Conservation (phyloP, 2,329 filamentous ascomycete species). For the Phaeomoniella chlamydospora region DNA sequence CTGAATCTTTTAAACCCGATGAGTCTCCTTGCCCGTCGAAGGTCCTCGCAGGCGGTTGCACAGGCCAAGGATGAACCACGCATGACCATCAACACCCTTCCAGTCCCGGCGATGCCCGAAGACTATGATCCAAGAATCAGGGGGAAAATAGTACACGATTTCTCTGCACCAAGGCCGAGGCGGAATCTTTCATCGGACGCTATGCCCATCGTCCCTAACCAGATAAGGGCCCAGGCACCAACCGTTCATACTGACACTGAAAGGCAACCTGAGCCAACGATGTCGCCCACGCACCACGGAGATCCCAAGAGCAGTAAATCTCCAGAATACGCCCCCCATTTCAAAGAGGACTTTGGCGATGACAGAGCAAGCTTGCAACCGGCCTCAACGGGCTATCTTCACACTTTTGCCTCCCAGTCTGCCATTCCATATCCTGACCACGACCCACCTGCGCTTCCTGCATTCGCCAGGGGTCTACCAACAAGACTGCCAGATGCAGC, state of each 20-base stretch:
- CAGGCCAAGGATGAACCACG: constrained; percentile 35
- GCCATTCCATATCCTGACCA: constrained; percentile 11
- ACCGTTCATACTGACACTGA: constrained; percentile 3
- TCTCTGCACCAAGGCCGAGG: constrained; percentile 42
- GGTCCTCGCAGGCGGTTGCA: constrained; percentile 34
- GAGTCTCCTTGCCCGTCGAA: constrained; percentile 41
- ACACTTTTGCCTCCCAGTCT: constrained; percentile 21
- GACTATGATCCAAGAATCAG: constrained; percentile 50
- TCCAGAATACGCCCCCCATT: constrained; percentile 39
- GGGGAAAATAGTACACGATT: constrained; percentile 50
- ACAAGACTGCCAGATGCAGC: background rate
- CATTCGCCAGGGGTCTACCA: constrained; percentile 29
- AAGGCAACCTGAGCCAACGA: constrained; percentile 4
- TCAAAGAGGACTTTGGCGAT: constrained; percentile 47
- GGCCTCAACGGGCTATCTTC: constrained; percentile 26
- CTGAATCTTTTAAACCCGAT: constrained; percentile 46
- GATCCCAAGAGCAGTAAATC: constrained; percentile 4
- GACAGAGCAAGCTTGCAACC: constrained; percentile 22
- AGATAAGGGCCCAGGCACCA: background rate
- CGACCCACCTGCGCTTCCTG: constrained; percentile 20
- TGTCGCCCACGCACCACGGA: constrained; percentile 2
- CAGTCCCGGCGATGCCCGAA: constrained; percentile 37
- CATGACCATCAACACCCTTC: constrained; percentile 30
- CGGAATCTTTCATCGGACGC: constrained; percentile 16
- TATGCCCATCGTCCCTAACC: constrained; percentile 2